A percentile compares a stretch with the other conserved stretches of the same genome.
Conservation (phyloP, 805 yeast genomes). For the Cyberlindnera meyerae region DNA sequence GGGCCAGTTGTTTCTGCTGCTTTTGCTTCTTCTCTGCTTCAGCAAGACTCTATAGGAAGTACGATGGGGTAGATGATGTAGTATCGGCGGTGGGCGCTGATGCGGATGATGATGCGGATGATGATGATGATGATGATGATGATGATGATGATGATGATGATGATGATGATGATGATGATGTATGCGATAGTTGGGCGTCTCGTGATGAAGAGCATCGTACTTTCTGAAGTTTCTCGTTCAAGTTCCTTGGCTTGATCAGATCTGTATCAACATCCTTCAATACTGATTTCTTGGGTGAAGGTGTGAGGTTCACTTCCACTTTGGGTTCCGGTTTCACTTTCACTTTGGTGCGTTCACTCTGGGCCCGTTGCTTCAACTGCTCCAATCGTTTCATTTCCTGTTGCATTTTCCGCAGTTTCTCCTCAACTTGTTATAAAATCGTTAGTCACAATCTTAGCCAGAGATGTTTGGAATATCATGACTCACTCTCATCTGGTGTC, state of each 20-base stretch:
- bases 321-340: not conserved
- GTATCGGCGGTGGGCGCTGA: conserved; percentile 11
- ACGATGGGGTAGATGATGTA: conserved; percentile 21
- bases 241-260: conserved; percentile 1
- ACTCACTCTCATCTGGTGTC: not conserved
- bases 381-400: too few species aligned
- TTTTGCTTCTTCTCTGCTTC: conserved; percentile 24
- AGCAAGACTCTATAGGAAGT: conserved; percentile 30
- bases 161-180: not conserved
- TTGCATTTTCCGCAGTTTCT: not conserved
- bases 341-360: not conserved
- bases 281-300: conserved; percentile 16
- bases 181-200: too few species aligned
- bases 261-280: too few species aligned
- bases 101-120: not conserved
- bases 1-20: conserved; percentile 18
- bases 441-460: too few species aligned
- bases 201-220: too few species aligned
- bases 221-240: too few species aligned
- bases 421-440: not conserved
- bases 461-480: too few species aligned
- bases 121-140: conserved; percentile 5
- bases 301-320: conserved; percentile 10
- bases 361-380: too few species aligned
- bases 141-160: conserved; percentile 4